These are phyloP conservation scores for Coccomyxa sp. DNA, from an alignment of 139 green algal species.

Conservation along the genomic window DNA sequence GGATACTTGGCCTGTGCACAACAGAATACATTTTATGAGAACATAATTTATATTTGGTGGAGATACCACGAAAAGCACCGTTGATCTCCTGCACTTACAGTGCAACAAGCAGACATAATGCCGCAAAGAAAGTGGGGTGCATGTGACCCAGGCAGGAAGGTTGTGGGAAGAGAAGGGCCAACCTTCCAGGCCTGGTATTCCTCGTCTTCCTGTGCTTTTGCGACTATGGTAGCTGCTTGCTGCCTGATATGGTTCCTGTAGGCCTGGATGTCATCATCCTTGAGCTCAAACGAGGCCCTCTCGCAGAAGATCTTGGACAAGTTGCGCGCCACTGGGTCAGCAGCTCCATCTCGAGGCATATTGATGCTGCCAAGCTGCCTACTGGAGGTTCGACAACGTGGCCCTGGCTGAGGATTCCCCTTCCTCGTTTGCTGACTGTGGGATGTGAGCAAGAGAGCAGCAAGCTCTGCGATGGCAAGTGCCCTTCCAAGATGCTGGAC, in stretches of 20 bases:
- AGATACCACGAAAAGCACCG: too few relatives aligned
- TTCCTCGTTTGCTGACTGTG: too few relatives aligned
- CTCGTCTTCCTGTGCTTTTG: background rate
- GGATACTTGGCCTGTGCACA: slow-evolving; percentile 56
- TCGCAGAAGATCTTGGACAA: background rate
- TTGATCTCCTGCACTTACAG: too few relatives aligned
- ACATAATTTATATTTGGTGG: background rate
- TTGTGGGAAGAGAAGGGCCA: background rate
- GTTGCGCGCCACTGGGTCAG: background rate
- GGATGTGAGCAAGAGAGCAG: too few relatives aligned
- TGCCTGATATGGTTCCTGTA: slow-evolving; percentile 2
- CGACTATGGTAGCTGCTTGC: background rate
- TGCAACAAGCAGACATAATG: too few relatives aligned
- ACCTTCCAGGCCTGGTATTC: background rate
- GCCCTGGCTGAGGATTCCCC: too few relatives aligned
- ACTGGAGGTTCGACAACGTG: too few relatives aligned
- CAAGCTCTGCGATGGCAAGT: too few relatives aligned
- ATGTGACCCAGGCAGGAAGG: too few relatives aligned
- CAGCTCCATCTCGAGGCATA: background rate
- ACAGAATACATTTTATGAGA: background rate
- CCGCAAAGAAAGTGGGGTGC: too few relatives aligned
- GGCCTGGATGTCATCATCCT: slow-evolving; percentile 5
- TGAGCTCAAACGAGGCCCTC: slow-evolving; percentile 12
- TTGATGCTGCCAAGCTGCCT: background rate
- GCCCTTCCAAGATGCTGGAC: too few relatives aligned